Conservation (phyloP, 1,284 basidiomycete species). For the Gomphus bonarii region DNA sequence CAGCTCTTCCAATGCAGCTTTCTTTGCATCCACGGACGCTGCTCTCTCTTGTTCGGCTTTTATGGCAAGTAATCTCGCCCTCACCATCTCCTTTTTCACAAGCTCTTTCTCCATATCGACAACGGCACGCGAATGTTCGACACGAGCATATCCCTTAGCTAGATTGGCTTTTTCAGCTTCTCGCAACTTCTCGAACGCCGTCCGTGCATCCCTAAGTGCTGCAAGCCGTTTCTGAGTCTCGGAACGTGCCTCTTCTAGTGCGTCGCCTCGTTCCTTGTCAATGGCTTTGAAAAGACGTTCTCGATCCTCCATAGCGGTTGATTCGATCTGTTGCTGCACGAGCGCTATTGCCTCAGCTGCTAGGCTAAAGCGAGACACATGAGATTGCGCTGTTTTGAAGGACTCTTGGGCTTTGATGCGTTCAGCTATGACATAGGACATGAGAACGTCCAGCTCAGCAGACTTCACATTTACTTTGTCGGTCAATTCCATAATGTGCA, state of each 20-base stretch:
- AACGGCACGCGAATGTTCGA: not conserved
- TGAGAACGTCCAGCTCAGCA: not conserved
- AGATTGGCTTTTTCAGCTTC: not conserved
- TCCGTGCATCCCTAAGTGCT: not conserved
- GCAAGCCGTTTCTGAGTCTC: not conserved
- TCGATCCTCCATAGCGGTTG: not conserved
- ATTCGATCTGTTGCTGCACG: not conserved
- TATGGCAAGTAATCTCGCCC: not conserved
- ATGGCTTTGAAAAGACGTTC: not conserved
- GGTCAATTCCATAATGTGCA: not conserved
- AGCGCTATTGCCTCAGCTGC: not conserved
- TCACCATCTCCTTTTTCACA: conserved; percentile 1
- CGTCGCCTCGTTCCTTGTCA: not conserved
- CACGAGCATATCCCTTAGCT: not conserved
- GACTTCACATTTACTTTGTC: not conserved
- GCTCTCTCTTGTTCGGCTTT: conserved; percentile 1
- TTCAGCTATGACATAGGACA: not conserved
- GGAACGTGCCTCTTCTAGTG: not conserved
- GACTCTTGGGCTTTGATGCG: not conserved
- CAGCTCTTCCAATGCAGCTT: not conserved
- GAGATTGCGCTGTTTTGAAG: not conserved
- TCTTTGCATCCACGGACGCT: not conserved
- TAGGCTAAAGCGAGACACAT: not conserved
- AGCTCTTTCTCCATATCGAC: not conserved
- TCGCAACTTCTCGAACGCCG: conserved; percentile 1